Conservation (phyloP, 495 filamentous ascomycete species). For the Podospora pseudopauciseta region DNA sequence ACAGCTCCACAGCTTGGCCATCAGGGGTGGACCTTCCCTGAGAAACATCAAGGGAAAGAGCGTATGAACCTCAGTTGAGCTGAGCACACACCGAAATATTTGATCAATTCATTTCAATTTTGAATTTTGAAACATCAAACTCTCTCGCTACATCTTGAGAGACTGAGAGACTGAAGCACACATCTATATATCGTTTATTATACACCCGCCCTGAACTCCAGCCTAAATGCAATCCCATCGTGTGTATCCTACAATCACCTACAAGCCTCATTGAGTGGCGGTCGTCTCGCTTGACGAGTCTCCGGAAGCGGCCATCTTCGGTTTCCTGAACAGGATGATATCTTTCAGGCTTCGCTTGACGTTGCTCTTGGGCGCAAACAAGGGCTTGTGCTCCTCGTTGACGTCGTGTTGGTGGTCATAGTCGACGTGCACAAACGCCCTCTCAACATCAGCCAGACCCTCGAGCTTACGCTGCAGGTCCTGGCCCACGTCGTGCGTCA, state of each 20-base stretch:
- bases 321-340: conserved; percentile 38
- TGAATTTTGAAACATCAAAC: not conserved
- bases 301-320: conserved; percentile 19
- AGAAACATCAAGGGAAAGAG: not conserved
- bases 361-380: conserved; percentile 43
- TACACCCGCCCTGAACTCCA: not conserved
- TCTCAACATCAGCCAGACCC: conserved; percentile 50
- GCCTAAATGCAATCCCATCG: not conserved
- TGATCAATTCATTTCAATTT: not conserved
- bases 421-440: conserved; percentile 57
- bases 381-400: conserved; percentile 51
- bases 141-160: not conserved
- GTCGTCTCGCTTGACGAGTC: not conserved
- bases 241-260: not conserved
- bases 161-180: not conserved
- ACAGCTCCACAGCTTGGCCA: not conserved
- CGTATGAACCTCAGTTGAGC: not conserved
- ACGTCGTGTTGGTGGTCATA: conserved; percentile 49
- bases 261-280: not conserved
- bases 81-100: not conserved
- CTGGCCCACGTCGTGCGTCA: conserved; percentile 54
- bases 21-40: no score
- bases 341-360: conserved; percentile 35
- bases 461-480: conserved; percentile 54
- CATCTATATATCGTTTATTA: not conserved